Conservation (phyloP, 257 asterid genomes). For the Nicotiana knightiana region DNA sequence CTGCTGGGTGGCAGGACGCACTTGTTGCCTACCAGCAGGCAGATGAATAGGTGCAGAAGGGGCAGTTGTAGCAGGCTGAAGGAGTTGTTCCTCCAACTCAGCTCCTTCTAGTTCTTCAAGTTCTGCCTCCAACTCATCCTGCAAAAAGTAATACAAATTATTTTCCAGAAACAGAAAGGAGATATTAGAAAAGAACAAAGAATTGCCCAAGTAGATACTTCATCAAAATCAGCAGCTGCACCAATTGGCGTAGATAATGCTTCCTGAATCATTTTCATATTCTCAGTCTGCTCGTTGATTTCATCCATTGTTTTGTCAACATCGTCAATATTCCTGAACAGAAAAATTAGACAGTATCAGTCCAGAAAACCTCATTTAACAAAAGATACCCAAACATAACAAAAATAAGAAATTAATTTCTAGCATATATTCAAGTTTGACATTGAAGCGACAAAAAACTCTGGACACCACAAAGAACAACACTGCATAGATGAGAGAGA, state of each 20-base stretch:
- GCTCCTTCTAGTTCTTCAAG: conserved; percentile 83
- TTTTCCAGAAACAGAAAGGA: background rate
- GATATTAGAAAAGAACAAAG: conserved; percentile 7
- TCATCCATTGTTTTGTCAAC: conserved; percentile 92
- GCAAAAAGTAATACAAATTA: background rate
- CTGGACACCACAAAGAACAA: background rate
- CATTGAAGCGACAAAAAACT: background rate
- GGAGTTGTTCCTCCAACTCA: conserved; percentile 60
- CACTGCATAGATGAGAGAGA: background rate
- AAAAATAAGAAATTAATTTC: background rate
- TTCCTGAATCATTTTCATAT: conserved; percentile 75
- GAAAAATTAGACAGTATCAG: background rate
- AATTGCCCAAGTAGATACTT: conserved; percentile 27
- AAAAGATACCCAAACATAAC: background rate
- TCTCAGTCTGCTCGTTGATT: conserved; percentile 83
- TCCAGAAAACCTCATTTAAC: background rate
- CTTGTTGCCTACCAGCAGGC: conserved; percentile 57
- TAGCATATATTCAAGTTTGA: background rate
- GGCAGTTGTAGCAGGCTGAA: conserved; percentile 65
- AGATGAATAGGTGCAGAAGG: conserved; percentile 59
- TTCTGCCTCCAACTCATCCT: conserved; percentile 83
- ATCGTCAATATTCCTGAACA: conserved; percentile 61
- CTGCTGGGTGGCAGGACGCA: conserved; percentile 22
- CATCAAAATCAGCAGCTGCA: conserved; percentile 74
- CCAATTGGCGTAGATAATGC: conserved; percentile 70